These are phyloP conservation scores for Tanacetum coccineum DNA, from an alignment of 129 eudicot species.

Conservation along the genomic window DNA sequence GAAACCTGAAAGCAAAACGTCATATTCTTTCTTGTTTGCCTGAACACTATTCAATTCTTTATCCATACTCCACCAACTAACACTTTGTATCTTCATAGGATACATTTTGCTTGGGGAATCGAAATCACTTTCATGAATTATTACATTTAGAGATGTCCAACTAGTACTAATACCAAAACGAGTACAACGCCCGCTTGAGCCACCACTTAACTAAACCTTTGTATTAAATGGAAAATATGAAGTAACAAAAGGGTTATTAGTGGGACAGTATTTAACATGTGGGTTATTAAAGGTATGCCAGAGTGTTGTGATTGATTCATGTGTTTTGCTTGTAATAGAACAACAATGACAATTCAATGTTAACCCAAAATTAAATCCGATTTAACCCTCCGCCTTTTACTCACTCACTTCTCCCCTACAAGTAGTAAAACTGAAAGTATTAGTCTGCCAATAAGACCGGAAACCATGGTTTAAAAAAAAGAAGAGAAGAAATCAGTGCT, in stretches of 20 bases:
- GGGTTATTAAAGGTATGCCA: conserved; percentile 19
- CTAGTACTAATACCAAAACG: conserved; percentile 6
- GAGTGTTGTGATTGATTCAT: conserved; percentile 21
- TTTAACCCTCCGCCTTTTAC: conserved; percentile 4
- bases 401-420: too few species aligned
- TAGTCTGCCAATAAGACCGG: too few species aligned
- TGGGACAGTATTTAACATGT: conserved; percentile 28
- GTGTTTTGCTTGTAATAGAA: conserved; percentile 12
- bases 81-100: conserved; percentile 20
- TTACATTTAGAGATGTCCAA: conserved; percentile 10
- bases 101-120: conserved; percentile 16
- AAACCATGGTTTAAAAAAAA: too few species aligned
- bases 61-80: neutral
- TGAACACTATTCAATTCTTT: conserved; percentile 16
- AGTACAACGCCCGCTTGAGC: conserved; percentile 16
- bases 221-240: neutral
- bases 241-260: conserved; percentile 25
- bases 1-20: conserved; percentile 19
- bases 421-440: too few species aligned
- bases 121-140: conserved; percentile 11
- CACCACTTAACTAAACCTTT: too few species aligned
- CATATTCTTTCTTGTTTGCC: too few species aligned
- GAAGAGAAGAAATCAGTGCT: too few species aligned
- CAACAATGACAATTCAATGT: neutral
- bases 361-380: neutral